Base-by-base conservation (phyloP, 441 rosid genomes). In the Gossypium davidsonii region DNA sequence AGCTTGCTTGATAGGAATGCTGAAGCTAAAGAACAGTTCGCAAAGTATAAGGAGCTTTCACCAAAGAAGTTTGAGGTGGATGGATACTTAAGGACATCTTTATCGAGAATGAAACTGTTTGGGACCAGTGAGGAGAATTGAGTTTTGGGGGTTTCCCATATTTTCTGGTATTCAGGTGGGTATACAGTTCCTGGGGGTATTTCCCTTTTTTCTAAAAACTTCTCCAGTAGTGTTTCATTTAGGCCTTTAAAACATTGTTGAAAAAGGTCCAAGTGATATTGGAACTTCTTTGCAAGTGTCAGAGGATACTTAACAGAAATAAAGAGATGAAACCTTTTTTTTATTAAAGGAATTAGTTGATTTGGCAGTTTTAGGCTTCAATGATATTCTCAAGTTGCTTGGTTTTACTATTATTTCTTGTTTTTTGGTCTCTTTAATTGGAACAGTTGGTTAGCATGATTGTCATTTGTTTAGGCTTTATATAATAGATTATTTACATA, bases 21-120 rank as follows among this genome's bases (percentile, higher is more conserved):
- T 25, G 98, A 92, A 83, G 97, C 98, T 3, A 88, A 81, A 77
- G 88, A 89, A 67, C 86, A 86, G 81, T 92, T 94, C 55, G 89
- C 89, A 0, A 91, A 94, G 82, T 92, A 92, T 67, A 82, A 88
- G 12, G 82, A 85, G 71, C 94, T 90, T 34, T 91, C 94, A 3
- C 97, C 97, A 0, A 89, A 77, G 85, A 91, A 86, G 60, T 86
- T 81, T 77, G 92, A 91, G 76, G 99, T 92, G 0, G 95, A 91
- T 53, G 97, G 92, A 23, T 92, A 85, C 63, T 73, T 91, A 81
- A 85, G 90, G 82, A 85, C 89, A 8, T 83, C 96, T 6, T 81
- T 88, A 52, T 90, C 99, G 7, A 84, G 79, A 72, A 88, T 88
- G 89, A 94, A 86, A 85, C 69, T 90, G 10, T 94, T 94, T 73